A percentile compares a stretch with the other conserved stretches of the same genome.
Conservation (phyloP, 805 yeast genomes). For the Candida ovalis region DNA sequence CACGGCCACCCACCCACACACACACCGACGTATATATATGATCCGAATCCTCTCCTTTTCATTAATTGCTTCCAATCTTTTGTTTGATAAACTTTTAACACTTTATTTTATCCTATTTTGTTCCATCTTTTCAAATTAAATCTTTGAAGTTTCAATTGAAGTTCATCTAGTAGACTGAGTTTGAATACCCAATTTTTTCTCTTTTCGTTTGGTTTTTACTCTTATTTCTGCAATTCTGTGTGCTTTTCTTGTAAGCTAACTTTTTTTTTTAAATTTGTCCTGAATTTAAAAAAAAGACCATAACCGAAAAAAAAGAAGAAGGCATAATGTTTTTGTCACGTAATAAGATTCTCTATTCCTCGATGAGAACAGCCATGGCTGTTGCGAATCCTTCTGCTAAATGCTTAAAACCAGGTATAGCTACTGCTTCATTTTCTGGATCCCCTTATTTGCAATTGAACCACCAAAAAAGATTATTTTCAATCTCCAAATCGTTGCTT, state of each 20-base stretch:
- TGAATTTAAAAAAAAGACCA: too few relatives aligned
- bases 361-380: background rate
- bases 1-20: too few relatives aligned
- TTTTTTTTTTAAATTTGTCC: background rate
- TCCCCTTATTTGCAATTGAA: too few relatives aligned
- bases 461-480: background rate
- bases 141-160: background rate
- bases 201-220: background rate
- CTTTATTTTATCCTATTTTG: background rate
- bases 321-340: background rate
- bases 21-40: background rate
- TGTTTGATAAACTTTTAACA: background rate
- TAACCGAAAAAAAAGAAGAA: background rate
- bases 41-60: background rate
- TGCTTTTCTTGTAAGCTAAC: too few relatives aligned
- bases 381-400: background rate
- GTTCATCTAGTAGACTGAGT: background rate
- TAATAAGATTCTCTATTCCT: background rate
- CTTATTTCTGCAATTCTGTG: background rate
- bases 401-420: background rate
- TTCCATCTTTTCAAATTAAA: background rate
- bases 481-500: background rate
- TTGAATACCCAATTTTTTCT: background rate
- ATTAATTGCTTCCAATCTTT: background rate
- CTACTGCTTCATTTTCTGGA: too few relatives aligned